These are phyloP conservation scores for Pseudogymnoascus sp. DNA, from an alignment of 2,329 filamentous ascomycete genomes.

Conservation along the genomic window DNA sequence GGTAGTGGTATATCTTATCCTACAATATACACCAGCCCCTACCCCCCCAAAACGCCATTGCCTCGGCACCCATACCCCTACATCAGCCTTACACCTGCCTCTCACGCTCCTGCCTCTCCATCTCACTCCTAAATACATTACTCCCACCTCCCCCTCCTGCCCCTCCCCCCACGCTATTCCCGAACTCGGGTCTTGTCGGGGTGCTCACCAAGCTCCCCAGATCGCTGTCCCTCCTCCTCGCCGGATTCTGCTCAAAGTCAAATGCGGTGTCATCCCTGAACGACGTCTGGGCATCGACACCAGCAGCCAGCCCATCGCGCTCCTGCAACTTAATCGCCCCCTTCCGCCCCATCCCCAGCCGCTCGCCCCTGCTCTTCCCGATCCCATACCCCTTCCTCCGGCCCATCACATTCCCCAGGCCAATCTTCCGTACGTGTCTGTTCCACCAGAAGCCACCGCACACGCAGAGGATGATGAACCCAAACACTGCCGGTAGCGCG, in stretches of 20 bases:
- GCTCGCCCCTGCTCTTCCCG: conserved; percentile 22
- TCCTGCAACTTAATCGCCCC: conserved; percentile 20
- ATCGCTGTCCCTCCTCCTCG: conserved; percentile 17
- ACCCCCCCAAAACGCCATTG: not conserved
- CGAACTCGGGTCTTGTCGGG: conserved; percentile 13
- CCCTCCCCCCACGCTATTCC: not conserved
- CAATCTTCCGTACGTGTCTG: conserved; percentile 22
- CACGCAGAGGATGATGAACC: conserved; percentile 21
- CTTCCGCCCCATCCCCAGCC: conserved; percentile 21
- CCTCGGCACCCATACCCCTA: not conserved
- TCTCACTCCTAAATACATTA: conserved; percentile 3
- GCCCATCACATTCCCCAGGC: conserved; percentile 26
- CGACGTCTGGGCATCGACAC: conserved; percentile 18
- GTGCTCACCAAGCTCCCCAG: conserved; percentile 21
- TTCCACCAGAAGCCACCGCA: conserved; percentile 21
- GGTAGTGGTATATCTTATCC: not conserved
- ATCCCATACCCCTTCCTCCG: conserved; percentile 23
- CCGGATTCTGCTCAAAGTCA: not conserved
- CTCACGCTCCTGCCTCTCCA: not conserved
- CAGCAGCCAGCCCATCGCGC: conserved; percentile 19
- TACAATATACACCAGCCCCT: not conserved
- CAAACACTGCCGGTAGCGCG: conserved; percentile 23
- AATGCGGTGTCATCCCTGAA: not conserved
- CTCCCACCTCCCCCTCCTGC: not conserved
- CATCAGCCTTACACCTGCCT: not conserved